Evolutionary conservation across 2,329 filamentous ascomycete species (phyloP), one percentile per base, ranked within the genome.

Genomic region (Purpureocillium takamizusanense): DNA sequence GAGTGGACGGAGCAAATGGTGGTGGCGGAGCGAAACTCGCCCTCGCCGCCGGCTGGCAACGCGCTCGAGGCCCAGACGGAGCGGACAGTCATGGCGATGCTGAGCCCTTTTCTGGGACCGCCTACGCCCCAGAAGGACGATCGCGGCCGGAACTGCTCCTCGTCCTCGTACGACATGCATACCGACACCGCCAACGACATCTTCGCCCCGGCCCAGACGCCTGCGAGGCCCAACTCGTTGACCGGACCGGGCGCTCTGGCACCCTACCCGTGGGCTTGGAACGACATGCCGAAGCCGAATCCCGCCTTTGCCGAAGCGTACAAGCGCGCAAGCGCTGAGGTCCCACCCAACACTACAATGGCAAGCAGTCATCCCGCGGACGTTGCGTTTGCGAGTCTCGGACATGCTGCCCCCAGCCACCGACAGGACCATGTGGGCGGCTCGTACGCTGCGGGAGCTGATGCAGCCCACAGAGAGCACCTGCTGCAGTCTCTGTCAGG

Each of bases 161-260:
- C 73, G 30, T 60, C 69, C 3, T 74, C 69, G 2, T 77, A 76
- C 43, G 74, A 70, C 13, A 74, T 77, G 71, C 65, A 71, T 48
- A 69, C 67, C 9, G 52, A 60, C 3, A 72, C 67, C 7, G 67
- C 72, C 18, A 67, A 72, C 35, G 70, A 72, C 14, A 46, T 72
- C 2, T 73, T 75, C 45, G 67, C 61, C 21, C 55, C 62, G 31
- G 48, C 65, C 31, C 55, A 52, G 12, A 51, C 60, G 7, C 50
- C 59, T 28, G 44, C 51, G 16, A 58, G 56, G 23, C 56, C 57
- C 23, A 51, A 48, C 2, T 43, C 44, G 6, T 53, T 55, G 7
- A 46, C 53, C 18, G 47, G 51, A 5, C 51, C 53, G 13, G 55
- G 53, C 23, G 59, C 54, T 35, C 61, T 61, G 41, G 53, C 55